These are phyloP conservation scores for Gossypium herbaceum DNA, from an alignment of 345 rosid genomes.

Conservation along the genomic window DNA sequence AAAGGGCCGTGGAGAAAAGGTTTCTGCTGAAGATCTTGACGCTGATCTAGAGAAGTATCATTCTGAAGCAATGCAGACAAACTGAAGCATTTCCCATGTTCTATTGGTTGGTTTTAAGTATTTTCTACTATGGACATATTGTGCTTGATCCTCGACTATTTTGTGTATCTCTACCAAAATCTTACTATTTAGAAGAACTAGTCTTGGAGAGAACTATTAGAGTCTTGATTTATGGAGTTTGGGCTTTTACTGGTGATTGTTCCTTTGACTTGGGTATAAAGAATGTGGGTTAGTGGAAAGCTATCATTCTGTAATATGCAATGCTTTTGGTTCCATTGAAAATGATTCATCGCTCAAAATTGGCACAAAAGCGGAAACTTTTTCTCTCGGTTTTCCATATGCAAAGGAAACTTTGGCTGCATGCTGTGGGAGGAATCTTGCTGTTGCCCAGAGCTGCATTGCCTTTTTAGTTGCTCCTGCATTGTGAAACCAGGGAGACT, in stretches of 20 bases:
- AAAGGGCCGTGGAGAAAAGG: constrained; percentile 63
- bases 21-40: constrained; percentile 93
- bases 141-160: constrained; percentile 30
- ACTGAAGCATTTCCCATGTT: constrained; percentile 27
- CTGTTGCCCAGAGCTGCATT: constrained; percentile 27
- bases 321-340: constrained; percentile 29
- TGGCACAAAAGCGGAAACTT: constrained; percentile 21
- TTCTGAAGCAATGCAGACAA: constrained; percentile 74
- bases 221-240: constrained; percentile 32
- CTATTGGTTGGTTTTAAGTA: constrained; percentile 18
- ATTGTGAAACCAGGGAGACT: constrained; percentile 26
- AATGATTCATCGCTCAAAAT: constrained; percentile 17
- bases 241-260: constrained; percentile 32
- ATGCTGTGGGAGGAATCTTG: constrained; percentile 25
- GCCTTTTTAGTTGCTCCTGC: constrained; percentile 31
- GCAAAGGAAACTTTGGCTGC: constrained; percentile 24
- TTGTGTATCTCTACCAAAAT: constrained; percentile 30
- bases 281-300: constrained; percentile 39
- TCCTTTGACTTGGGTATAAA: constrained; percentile 37
- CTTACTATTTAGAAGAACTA: constrained; percentile 27
- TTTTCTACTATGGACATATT: constrained; percentile 26
- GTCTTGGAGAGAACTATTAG: constrained; percentile 30
- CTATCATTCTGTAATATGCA: constrained; percentile 29
- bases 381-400: constrained; percentile 23
- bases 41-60: constrained; percentile 96